A percentile compares a stretch with the other conserved stretches of the same genome.
Conservation (phyloP, 768 basidiomycete genomes). For the Leucocoprinus leucothites region DNA sequence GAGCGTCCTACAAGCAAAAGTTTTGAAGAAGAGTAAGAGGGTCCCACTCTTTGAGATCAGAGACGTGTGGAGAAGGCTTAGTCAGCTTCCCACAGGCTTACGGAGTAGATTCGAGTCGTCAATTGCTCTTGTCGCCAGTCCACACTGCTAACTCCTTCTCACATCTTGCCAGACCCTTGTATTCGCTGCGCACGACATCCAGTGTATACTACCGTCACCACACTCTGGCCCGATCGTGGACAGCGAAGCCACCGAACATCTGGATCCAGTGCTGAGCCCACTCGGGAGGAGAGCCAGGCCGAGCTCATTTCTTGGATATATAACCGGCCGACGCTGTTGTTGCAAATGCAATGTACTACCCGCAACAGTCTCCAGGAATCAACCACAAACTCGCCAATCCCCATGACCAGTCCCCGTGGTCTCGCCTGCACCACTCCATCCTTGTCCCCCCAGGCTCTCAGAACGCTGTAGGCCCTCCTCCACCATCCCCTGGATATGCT, state of each 20-base stretch:
- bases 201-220: neutral
- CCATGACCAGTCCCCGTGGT: conserved; percentile 76
- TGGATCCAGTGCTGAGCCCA: neutral
- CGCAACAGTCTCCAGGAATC: conserved; percentile 81
- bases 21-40: no score
- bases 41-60: no score
- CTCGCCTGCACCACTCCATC: conserved; percentile 53
- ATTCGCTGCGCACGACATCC: neutral
- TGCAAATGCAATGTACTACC: conserved; percentile 73
- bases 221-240: neutral
- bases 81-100: conserved; percentile 4
- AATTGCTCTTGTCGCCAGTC: conserved; percentile 4
- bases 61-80: conserved; percentile 1
- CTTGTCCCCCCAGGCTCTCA: conserved; percentile 48
- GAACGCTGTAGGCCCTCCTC: conserved; percentile 59
- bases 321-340: conserved; percentile 5
- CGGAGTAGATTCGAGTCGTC: conserved; percentile 3
- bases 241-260: neutral
- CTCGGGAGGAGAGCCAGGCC: neutral
- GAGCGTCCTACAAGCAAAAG: no score
- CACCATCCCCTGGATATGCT: conserved; percentile 72
- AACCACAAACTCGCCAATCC: conserved; percentile 72
- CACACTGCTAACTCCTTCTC: neutral
- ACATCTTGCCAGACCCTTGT: neutral
- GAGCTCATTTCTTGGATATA: conserved; percentile 12